These are phyloP conservation scores for Mixia osmundae DNA, from an alignment of 1,284 basidiomycete species.

Conservation along the genomic window DNA sequence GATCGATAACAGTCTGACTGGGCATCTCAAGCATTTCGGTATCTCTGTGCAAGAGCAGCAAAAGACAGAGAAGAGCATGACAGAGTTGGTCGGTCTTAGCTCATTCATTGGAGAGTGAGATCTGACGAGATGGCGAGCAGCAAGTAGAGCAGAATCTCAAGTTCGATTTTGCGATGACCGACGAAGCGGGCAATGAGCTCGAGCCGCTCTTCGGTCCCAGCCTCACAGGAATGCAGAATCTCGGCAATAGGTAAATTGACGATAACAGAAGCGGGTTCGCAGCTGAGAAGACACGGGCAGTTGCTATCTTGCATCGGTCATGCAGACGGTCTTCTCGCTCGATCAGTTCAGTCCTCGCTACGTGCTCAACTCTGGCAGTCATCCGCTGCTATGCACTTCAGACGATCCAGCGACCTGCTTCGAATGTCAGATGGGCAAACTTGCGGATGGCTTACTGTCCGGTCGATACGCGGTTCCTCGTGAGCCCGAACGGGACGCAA, in stretches of 20 bases:
- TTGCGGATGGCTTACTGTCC: conserved; percentile 76
- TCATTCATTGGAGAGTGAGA: not conserved
- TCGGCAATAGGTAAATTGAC: conserved; percentile 56
- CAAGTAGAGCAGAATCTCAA: conserved; percentile 93
- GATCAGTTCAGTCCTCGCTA: conserved; percentile 56
- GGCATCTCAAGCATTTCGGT: conserved; percentile 58
- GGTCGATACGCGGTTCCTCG: conserved; percentile 57
- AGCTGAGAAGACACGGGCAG: conserved; percentile 24
- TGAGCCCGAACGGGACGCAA: conserved; percentile 4
- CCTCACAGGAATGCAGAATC: conserved; percentile 68
- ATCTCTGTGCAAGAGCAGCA: conserved; percentile 60
- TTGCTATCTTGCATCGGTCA: conserved; percentile 89
- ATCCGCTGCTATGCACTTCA: conserved; percentile 42
- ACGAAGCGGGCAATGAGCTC: conserved; percentile 68
- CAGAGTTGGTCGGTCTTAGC: conserved; percentile 44
- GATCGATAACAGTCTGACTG: conserved; percentile 49
- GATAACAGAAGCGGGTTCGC: not conserved
- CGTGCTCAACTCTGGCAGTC: conserved; percentile 32
- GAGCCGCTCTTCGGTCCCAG: conserved; percentile 74
- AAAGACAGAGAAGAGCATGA: conserved; percentile 95
- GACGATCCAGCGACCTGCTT: conserved; percentile 57
- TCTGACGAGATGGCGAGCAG: conserved; percentile 23
- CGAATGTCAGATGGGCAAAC: conserved; percentile 83
- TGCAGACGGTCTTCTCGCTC: conserved; percentile 69
- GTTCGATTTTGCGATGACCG: conserved; percentile 82